A percentile compares a stretch with the other conserved stretches of the same genome.
Evolutionary conservation across 2,329 filamentous ascomycete genomes (phyloP).

Genomic region (Fusarium sublunatum): DNA sequence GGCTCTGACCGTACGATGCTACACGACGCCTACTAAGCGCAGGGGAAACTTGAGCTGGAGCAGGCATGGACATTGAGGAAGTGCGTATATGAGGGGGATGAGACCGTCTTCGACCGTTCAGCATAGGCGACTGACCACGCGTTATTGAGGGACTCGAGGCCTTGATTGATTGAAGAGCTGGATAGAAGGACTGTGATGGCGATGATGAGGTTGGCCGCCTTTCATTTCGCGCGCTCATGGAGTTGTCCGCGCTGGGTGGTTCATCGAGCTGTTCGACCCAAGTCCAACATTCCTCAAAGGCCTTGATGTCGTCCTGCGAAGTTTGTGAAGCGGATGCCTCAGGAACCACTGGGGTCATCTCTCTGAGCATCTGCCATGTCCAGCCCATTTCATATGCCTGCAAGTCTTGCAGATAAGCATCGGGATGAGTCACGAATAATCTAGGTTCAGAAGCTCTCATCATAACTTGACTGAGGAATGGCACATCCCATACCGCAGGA

Average conservation of each 20-base stretch:
- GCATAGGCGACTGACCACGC: slow-evolving; percentile 56
- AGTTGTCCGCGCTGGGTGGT: slow-evolving; percentile 58
- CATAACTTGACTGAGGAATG: slow-evolving; percentile 76
- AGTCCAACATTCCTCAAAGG: slow-evolving; percentile 71
- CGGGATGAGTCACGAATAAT: slow-evolving; percentile 79
- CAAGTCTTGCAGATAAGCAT: slow-evolving; percentile 76
- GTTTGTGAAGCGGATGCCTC: slow-evolving; percentile 51
- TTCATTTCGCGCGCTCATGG: slow-evolving; percentile 56
- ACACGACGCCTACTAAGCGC: slow-evolving; percentile 58
- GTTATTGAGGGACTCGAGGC: slow-evolving; percentile 49
- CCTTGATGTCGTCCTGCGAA: slow-evolving; percentile 55
- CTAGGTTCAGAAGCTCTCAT: slow-evolving; percentile 77
- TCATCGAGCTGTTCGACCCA: slow-evolving; percentile 74
- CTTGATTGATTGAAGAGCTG: slow-evolving; percentile 41
- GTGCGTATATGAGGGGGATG: slow-evolving; percentile 64
- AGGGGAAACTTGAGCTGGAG: slow-evolving; percentile 54
- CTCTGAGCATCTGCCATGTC: slow-evolving; percentile 77
- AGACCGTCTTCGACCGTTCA: slow-evolving; percentile 55
- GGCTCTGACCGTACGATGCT: slow-evolving; percentile 55
- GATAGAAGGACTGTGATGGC: slow-evolving; percentile 53
- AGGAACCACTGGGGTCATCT: slow-evolving; percentile 67
- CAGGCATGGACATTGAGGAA: slow-evolving; percentile 61
- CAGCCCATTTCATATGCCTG: slow-evolving; percentile 66
- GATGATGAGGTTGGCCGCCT: slow-evolving; percentile 56
- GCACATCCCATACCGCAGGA: slow-evolving; percentile 75